A percentile compares a stretch with the other conserved stretches of the same genome.
These are phyloP conservation scores for Metschnikowia colocasiae DNA, from an alignment of 805 yeast genomes.

Conservation along the genomic window DNA sequence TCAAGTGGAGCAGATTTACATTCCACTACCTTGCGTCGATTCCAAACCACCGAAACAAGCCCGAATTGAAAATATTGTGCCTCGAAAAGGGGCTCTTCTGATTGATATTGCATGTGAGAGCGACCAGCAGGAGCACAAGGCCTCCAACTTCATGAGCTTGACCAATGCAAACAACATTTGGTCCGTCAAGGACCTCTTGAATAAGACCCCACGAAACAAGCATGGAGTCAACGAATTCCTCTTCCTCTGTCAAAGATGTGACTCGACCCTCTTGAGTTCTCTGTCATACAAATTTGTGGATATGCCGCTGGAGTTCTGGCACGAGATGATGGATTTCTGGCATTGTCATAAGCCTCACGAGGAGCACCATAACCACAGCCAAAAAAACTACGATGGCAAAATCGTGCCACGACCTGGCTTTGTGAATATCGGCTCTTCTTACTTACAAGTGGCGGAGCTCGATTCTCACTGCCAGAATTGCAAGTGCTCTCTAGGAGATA, in stretches of 20 bases:
- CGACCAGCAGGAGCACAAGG: neutral
- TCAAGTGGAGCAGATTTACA: neutral
- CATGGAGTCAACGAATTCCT: slow-evolving; percentile 22
- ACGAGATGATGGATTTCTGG: slow-evolving; percentile 96
- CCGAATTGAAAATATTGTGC: neutral
- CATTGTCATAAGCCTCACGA: slow-evolving; percentile 81
- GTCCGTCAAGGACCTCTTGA: slow-evolving; percentile 41
- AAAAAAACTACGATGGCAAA: slow-evolving; percentile 28
- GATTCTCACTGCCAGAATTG: slow-evolving; percentile 38
- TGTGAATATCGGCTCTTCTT: slow-evolving; percentile 56
- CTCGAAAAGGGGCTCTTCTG: neutral
- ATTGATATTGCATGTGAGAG: neutral
- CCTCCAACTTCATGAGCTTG: slow-evolving; percentile 12
- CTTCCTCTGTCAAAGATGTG: slow-evolving; percentile 34
- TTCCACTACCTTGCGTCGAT: neutral
- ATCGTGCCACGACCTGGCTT: slow-evolving; percentile 42
- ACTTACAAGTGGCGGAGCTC: slow-evolving; percentile 39
- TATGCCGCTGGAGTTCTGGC: slow-evolving; percentile 92
- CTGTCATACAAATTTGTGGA: slow-evolving; percentile 41
- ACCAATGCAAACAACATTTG: slow-evolving; percentile 24
- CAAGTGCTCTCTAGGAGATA: slow-evolving; percentile 36
- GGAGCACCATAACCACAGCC: slow-evolving; percentile 20
- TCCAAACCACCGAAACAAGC: neutral
- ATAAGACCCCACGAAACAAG: slow-evolving; percentile 28
- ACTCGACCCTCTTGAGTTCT: slow-evolving; percentile 27